These are phyloP conservation scores for Trypanosoma platydactyli DNA, from an alignment of 208 protist species.

Conservation along the genomic window DNA sequence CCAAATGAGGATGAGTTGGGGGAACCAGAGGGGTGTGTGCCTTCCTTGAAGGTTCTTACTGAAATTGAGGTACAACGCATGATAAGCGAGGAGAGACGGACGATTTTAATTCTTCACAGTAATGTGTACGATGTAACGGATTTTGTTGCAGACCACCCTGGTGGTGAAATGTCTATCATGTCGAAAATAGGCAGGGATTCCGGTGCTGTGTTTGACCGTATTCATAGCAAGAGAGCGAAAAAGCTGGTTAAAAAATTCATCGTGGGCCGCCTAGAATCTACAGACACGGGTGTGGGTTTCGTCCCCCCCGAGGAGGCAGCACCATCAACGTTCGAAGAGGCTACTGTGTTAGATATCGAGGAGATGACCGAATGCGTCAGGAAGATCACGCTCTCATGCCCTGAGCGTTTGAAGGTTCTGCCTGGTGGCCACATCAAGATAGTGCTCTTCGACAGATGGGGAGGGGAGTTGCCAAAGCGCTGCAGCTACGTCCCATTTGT, in stretches of 20 bases:
- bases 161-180: slow-evolving; percentile 33
- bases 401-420: slow-evolving; percentile 31
- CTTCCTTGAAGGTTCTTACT: slow-evolving; percentile 9
- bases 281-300: background rate
- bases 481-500: slow-evolving; percentile 56
- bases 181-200: slow-evolving; percentile 46
- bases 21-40: background rate
- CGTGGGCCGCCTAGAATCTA: slow-evolving; percentile 32
- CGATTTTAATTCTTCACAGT: slow-evolving; percentile 53
- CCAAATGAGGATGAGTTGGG: background rate
- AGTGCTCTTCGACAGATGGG: slow-evolving; percentile 8
- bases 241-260: slow-evolving; percentile 38
- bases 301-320: background rate
- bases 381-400: slow-evolving; percentile 51
- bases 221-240: slow-evolving; percentile 57
- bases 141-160: slow-evolving; percentile 58
- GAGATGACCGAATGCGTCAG: slow-evolving; percentile 28
- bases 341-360: slow-evolving; percentile 35
- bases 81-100: slow-evolving; percentile 29
- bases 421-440: slow-evolving; percentile 66
- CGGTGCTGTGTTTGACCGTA: slow-evolving; percentile 65
- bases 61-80: slow-evolving; percentile 30
- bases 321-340: slow-evolving; percentile 13
- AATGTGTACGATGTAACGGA: slow-evolving; percentile 59
- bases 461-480: background rate